Evolutionary conservation across 1,139 yeast genomes (phyloP), one percentile per base, ranked within the genome.

Genomic region (Candida glucosophila): DNA sequence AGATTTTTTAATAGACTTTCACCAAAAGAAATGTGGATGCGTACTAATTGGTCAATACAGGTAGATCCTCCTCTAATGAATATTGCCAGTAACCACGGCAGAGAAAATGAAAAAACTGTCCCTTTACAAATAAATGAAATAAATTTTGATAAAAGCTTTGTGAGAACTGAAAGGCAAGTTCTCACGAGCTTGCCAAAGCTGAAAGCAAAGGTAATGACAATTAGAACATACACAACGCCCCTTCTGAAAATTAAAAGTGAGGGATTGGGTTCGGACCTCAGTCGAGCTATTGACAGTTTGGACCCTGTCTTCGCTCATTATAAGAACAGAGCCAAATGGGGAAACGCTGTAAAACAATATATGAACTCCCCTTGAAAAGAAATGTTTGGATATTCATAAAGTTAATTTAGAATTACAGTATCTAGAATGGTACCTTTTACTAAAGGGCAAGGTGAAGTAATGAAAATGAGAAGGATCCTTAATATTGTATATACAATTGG

Each of bases 181-280:
- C 54, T 72, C 23, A 58, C 73, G 2, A 53, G 73, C 28, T 46
- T 72, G 22, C 75, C 75, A 3, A 43, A 54, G 27, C 40, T 73
- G 2, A 45, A 51, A 11, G 69, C 69, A 1, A 47, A 64, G 8
- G 42, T 67, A 9, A 68, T 72, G 47, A 57, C 70, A 2, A 65
- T 69, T 23, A 49, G 79, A 37, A 76, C 83, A 0, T 75, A 73
- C 34, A 40, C 65, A 28, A 66, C 73, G 10, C 74, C 80, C 12
- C 40, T 75, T 36, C 44, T 61, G 12, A 47, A 55, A 18, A 45
- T 77, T 29, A 58, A 63, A 30, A 50, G 50, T 3, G 77, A 75
- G 31, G 68, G 68, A 3, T 35, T 39, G 3, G 63, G 26, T 18
- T 9, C 22, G 2, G 72, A 64, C 15, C 46, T 76, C 26, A 50